phyloP scores from a whole-genome alignment of 2,329 filamentous ascomycete genomes.

The Lasiodiplodia hormozganensis region DNA sequence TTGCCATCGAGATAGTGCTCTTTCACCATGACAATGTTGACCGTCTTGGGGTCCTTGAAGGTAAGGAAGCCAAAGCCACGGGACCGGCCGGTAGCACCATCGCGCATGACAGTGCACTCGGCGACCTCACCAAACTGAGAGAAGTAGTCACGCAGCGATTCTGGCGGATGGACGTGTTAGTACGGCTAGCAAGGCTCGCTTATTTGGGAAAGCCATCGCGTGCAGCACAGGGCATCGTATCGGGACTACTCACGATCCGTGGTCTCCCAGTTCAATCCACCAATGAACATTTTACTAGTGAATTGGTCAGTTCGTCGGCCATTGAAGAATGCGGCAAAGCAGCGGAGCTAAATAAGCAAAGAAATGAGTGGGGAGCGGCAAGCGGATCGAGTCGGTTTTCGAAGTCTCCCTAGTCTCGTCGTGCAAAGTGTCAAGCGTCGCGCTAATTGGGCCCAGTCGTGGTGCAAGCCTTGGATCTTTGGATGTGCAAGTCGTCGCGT shows the following conservation, averaged over 20 bases:
- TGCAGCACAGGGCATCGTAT: not conserved
- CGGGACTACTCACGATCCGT: slow-evolving; percentile 80
- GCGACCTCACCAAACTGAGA: slow-evolving; percentile 96
- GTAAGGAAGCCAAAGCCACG: slow-evolving; percentile 97
- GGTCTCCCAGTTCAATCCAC: slow-evolving; percentile 98
- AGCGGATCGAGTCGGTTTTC: slow-evolving; percentile 25
- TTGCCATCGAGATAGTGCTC: slow-evolving; percentile 98
- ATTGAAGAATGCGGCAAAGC: slow-evolving; percentile 35
- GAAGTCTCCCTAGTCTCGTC: not conserved
- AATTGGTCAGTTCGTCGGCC: not conserved
- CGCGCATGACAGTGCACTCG: slow-evolving; percentile 99
- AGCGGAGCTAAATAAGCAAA: slow-evolving; percentile 38
- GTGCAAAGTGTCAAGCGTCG: not conserved
- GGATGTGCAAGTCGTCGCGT: not conserved
- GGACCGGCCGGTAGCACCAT: slow-evolving; percentile 90
- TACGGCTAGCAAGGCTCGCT: slow-evolving; percentile 4
- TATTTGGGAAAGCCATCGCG: slow-evolving; percentile 12
- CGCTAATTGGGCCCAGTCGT: not conserved
- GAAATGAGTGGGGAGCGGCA: not conserved
- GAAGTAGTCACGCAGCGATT: slow-evolving; percentile 96
- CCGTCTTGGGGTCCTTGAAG: slow-evolving; percentile 96
- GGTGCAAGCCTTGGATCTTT: not conserved
- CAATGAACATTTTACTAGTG: slow-evolving; percentile 97
- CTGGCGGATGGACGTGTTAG: slow-evolving; percentile 58
- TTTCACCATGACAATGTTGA: slow-evolving; percentile 99